Evolutionary conservation across 306 rosid genomes (phyloP), one percentile per base, ranked within the genome.

Genomic region (Luffa aegyptiaca): DNA sequence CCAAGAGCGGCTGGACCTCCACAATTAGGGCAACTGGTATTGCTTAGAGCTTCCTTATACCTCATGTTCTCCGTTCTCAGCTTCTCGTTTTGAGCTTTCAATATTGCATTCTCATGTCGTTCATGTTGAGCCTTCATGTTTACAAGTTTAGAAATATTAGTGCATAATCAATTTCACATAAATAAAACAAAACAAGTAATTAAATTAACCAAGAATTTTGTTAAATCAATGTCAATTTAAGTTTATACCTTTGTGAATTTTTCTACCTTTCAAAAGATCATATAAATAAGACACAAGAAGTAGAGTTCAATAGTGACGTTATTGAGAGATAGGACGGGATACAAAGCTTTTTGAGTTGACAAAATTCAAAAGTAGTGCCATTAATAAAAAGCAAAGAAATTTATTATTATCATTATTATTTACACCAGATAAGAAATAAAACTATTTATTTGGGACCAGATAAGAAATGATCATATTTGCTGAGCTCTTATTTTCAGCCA

Each of bases 11-110:
- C 69, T 0, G 88, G 89, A 21, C 92, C 90, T 81, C 90, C 94
- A 58, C 98, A 94, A 75, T 57, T 85, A 31, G 87, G 88, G 86
- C 98, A 94, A 20, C 79, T 39, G 7, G 92, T 81, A 21, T 79
- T 85, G 37, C 75, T 31, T 4, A 94, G 86, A 81, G 87, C 90
- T 48, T 87, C 92, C 78, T 84, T 90, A 83, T 70, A 89, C 81
- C 94, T 84, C 1, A 39, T 81, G 88, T 90, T 88, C 84, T 92
- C 97, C 0, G 83, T 89, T 0, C 82, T 87, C 51, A 94, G 93
- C 72, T 92, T 92, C 48, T 92, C 97, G 76, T 88, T 92, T 78
- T 94, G 94, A 0, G 90, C 80, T 72, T 86, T 92, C 85, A 94
- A 80, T 8, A 85, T 75, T 33, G 90, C 70, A 71, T 94, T 92